A percentile compares a stretch with the other conserved stretches of the same genome.
Evolutionary conservation across 805 yeast species (phyloP).

Genomic region (Yamadazyma sp.): DNA sequence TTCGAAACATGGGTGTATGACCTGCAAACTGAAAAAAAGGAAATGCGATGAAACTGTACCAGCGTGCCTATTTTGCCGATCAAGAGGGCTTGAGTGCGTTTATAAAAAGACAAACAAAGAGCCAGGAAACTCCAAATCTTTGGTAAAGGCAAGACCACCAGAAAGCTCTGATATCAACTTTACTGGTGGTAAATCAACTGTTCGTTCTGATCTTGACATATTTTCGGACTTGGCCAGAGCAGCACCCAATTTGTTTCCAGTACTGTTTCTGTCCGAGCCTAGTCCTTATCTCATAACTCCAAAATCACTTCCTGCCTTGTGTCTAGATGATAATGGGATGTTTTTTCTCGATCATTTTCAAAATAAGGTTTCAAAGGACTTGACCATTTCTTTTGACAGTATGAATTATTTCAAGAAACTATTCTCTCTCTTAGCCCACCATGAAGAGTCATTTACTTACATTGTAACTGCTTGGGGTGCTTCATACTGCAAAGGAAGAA

Average conservation of each 20-base stretch:
- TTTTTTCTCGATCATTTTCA: slow-evolving; percentile 20
- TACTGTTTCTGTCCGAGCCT: too few species aligned
- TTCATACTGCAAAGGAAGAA: too few species aligned
- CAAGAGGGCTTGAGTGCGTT: slow-evolving; percentile 17
- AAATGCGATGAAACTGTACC: slow-evolving; percentile 27
- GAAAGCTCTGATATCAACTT: neutral
- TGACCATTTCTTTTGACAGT: slow-evolving; percentile 19
- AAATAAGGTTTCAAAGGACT: slow-evolving; percentile 17
- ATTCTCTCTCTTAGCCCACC: slow-evolving; percentile 19
- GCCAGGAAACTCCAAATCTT: neutral
- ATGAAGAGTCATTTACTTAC: slow-evolving; percentile 22
- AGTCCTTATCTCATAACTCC: too few species aligned
- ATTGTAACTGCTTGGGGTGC: slow-evolving; percentile 31
- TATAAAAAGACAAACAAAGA: slow-evolving; percentile 4
- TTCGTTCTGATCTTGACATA: too few species aligned
- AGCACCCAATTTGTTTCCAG: neutral
- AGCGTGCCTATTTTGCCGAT: slow-evolving; percentile 19
- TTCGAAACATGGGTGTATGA: slow-evolving; percentile 18
- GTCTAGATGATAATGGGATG: slow-evolving; percentile 18
- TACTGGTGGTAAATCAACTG: too few species aligned
- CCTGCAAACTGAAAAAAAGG: slow-evolving; percentile 20
- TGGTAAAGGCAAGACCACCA: neutral
- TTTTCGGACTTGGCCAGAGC: too few species aligned
- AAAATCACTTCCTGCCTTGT: slow-evolving; percentile 7
- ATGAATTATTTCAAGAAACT: slow-evolving; percentile 27